Evolutionary conservation across 2,329 filamentous ascomycete genomes (phyloP).

Genomic region (Alternaria dauci): DNA sequence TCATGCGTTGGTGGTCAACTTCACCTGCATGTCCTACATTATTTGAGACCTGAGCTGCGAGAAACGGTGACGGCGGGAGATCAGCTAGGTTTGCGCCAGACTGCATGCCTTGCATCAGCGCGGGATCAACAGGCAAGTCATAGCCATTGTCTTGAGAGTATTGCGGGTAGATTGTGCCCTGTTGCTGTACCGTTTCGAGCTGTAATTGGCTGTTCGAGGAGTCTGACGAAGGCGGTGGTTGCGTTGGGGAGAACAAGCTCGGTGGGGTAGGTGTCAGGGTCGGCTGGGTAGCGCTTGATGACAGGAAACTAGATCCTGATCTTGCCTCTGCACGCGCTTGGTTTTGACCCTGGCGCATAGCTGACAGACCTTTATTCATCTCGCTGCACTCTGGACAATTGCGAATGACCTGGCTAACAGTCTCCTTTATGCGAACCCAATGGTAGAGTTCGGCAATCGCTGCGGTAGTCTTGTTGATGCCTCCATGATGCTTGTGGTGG

Average conservation of each 20-base stretch:
- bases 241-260: slow-evolving; percentile 15
- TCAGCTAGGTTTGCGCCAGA: slow-evolving; percentile 32
- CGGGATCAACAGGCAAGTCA: slow-evolving; percentile 67
- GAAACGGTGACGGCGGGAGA: slow-evolving; percentile 48
- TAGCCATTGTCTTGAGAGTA: slow-evolving; percentile 54
- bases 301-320: slow-evolving; percentile 13
- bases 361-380: slow-evolving; percentile 48
- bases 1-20: slow-evolving; percentile 15
- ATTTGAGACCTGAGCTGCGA: slow-evolving; percentile 31
- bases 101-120: slow-evolving; percentile 62
- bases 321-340: slow-evolving; percentile 19
- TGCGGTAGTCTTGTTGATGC: slow-evolving; percentile 98
- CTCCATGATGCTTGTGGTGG: slow-evolving; percentile 80
- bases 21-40: slow-evolving; percentile 19
- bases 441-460: slow-evolving; percentile 93
- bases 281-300: slow-evolving; percentile 14
- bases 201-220: slow-evolving; percentile 42
- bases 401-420: slow-evolving; percentile 91
- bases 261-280: slow-evolving; percentile 24
- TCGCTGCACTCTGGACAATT: slow-evolving; percentile 93
- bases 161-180: slow-evolving; percentile 28
- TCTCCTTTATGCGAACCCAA: slow-evolving; percentile 98
- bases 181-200: slow-evolving; percentile 42
- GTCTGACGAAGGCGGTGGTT: slow-evolving; percentile 22
- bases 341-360: slow-evolving; percentile 35